Conservation (phyloP, 495 filamentous ascomycete genomes). For the Physcia stellaris region DNA sequence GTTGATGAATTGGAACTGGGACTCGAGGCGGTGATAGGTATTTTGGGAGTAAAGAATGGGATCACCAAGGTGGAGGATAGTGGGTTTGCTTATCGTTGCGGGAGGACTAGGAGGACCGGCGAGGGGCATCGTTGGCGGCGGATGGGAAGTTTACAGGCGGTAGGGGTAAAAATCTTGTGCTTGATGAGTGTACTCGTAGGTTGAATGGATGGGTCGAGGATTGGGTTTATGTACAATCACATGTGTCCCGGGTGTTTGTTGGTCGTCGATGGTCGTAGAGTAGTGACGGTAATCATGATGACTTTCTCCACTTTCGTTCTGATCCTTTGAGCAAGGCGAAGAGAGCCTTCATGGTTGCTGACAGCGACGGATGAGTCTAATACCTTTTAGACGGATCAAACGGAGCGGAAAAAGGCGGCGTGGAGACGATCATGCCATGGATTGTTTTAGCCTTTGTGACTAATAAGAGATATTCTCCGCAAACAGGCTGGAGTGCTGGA, state of each 20-base stretch:
- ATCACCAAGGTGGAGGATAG: constrained; percentile 56
- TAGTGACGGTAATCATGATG: no score
- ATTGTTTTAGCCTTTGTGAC: no score
- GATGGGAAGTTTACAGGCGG: background rate
- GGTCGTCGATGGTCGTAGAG: no score
- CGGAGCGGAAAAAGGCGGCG: no score
- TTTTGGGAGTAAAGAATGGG: constrained; percentile 52
- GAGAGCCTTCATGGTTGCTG: no score
- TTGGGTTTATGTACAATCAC: background rate
- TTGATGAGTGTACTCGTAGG: background rate
- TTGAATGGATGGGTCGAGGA: background rate
- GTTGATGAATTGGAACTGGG: constrained; percentile 44
- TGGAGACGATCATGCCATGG: no score
- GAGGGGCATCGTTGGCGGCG: constrained; percentile 1
- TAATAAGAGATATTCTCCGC: no score
- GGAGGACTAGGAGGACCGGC: background rate
- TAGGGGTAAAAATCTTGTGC: background rate
- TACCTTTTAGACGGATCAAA: no score
- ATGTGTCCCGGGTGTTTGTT: background rate
- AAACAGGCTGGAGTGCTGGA: no score
- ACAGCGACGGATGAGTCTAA: no score
- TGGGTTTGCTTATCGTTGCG: constrained; percentile 14
- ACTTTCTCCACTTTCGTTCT: no score
- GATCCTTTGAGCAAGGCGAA: no score
- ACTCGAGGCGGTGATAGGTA: constrained; percentile 39